Evolutionary conservation across 2,329 filamentous ascomycete species (phyloP).

Genomic region (Fusarium sambucinum): DNA sequence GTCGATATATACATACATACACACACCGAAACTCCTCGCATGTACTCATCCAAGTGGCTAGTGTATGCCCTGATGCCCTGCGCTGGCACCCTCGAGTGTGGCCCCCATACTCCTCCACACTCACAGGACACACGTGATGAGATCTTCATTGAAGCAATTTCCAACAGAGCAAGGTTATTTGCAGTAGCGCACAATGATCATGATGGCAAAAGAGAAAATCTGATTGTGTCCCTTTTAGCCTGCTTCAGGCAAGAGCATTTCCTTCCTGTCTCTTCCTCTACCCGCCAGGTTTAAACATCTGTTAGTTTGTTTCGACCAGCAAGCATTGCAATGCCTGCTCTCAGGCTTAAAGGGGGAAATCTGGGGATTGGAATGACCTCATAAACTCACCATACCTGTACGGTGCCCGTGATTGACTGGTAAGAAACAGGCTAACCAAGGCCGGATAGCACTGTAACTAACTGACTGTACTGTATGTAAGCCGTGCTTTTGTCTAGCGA

Average conservation of each 20-base stretch:
- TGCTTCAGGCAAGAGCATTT: neutral
- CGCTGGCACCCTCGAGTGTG: conserved; percentile 23
- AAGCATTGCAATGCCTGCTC: conserved; percentile 16
- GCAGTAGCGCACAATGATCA: conserved; percentile 16
- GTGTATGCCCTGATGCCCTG: conserved; percentile 4
- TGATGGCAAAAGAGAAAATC: conserved; percentile 10
- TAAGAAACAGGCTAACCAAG: conserved; percentile 25
- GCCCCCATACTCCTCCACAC: conserved; percentile 40
- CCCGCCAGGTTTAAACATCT: neutral
- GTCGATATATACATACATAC: neutral
- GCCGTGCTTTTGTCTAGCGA: conserved; percentile 18
- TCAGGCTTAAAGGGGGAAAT: conserved; percentile 22
- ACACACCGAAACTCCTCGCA: neutral
- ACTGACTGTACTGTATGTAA: conserved; percentile 7
- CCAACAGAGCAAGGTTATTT: conserved; percentile 33
- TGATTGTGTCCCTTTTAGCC: conserved; percentile 18
- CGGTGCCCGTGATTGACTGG: conserved; percentile 7
- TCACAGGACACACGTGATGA: conserved; percentile 40
- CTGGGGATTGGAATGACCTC: conserved; percentile 43
- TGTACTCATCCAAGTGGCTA: conserved; percentile 11
- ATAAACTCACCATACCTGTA: conserved; percentile 22
- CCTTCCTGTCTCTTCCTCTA: conserved; percentile 3
- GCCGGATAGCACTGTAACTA: conserved; percentile 11
- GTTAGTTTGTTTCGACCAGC: conserved; percentile 11
- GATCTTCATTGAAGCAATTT: conserved; percentile 48